These are phyloP conservation scores for Aspergillus nidulans DNA, from an alignment of 495 filamentous ascomycete species.

Conservation along the genomic window DNA sequence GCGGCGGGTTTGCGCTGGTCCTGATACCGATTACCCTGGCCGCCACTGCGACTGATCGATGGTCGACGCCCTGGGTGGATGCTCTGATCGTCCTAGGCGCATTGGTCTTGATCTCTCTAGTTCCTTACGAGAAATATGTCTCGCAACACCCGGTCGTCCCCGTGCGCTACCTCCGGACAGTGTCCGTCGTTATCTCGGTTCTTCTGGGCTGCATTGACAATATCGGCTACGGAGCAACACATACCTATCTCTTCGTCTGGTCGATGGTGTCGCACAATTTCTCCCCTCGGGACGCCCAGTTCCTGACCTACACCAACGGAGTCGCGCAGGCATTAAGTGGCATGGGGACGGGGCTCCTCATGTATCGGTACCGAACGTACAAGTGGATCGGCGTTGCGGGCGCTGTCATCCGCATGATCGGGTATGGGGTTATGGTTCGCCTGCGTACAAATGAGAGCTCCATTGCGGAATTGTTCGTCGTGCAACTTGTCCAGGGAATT, in stretches of 20 bases:
- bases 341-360: slow-evolving; percentile 37
- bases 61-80: slow-evolving; percentile 42
- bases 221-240: slow-evolving; percentile 37
- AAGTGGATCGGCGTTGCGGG: slow-evolving; percentile 43
- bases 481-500: slow-evolving; percentile 45
- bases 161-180: slow-evolving; percentile 37
- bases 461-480: slow-evolving; percentile 39
- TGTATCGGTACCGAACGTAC: slow-evolving; percentile 39
- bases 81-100: slow-evolving; percentile 38
- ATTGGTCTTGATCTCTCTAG: slow-evolving; percentile 30
- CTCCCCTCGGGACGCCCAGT: slow-evolving; percentile 38
- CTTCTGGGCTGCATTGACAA: slow-evolving; percentile 36
- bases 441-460: slow-evolving; percentile 43
- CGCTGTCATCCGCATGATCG: slow-evolving; percentile 37
- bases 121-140: slow-evolving; percentile 41
- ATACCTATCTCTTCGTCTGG: slow-evolving; percentile 47
- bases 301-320: slow-evolving; percentile 41
- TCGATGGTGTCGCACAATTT: slow-evolving; percentile 38
- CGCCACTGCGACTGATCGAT: slow-evolving; percentile 30
- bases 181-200: slow-evolving; percentile 35
- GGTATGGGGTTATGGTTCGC: slow-evolving; percentile 48
- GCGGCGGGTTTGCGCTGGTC: slow-evolving; percentile 30
- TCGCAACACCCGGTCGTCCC: slow-evolving; percentile 43
- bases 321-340: slow-evolving; percentile 40
- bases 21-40: slow-evolving; percentile 40